These are phyloP conservation scores for Colletotrichum cereale DNA, from an alignment of 2,329 filamentous ascomycete genomes.

Conservation along the genomic window DNA sequence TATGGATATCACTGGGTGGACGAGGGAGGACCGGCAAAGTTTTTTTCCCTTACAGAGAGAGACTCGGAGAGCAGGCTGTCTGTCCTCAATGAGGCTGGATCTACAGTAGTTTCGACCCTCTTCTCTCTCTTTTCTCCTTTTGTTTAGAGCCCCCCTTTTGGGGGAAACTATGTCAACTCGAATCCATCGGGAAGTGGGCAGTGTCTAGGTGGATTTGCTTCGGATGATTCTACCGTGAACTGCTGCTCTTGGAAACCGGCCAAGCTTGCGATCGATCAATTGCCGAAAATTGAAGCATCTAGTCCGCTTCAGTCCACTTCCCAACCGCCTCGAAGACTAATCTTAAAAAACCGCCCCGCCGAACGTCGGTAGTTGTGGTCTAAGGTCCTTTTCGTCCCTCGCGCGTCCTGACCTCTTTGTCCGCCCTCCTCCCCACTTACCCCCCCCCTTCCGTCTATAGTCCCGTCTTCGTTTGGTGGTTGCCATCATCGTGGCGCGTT, in stretches of 20 bases:
- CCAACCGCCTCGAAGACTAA: conserved; percentile 3
- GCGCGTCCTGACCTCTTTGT: not conserved
- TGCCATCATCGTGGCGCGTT: conserved; percentile 4
- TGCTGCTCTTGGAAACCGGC: not conserved
- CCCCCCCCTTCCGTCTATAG: too few relatives aligned
- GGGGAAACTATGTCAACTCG: not conserved
- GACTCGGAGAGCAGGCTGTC: not conserved
- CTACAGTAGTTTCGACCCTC: too few relatives aligned
- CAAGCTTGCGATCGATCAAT: conserved; percentile 10
- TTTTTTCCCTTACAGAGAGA: not conserved
- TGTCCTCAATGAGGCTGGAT: not conserved
- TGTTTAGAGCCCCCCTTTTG: too few relatives aligned
- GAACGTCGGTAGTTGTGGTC: conserved; percentile 8
- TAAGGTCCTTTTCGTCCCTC: not conserved
- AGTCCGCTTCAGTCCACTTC: not conserved
- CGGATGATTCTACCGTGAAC: not conserved
- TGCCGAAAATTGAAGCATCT: not conserved
- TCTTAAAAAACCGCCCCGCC: conserved; percentile 14
- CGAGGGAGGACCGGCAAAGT: conserved; percentile 8
- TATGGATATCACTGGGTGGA: conserved; percentile 1
- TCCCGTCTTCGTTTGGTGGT: not conserved
- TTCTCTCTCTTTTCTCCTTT: not conserved
- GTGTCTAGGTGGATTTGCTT: not conserved
- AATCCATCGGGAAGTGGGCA: not conserved
- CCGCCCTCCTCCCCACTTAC: not conserved